Conservation (phyloP, 1,139 yeast genomes). For the Suhomyces ambrosiae region DNA sequence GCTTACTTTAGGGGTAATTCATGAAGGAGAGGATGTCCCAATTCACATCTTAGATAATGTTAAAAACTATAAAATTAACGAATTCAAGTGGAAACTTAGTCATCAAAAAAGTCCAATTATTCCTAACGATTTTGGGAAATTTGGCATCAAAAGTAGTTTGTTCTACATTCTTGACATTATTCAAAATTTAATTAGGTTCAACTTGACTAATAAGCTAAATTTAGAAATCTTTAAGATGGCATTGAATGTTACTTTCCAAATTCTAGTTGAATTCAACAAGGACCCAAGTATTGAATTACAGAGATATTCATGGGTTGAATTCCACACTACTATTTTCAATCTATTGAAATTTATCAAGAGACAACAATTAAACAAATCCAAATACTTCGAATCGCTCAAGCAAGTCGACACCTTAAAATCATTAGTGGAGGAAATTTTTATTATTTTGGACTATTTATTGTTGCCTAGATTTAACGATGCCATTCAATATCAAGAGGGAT, state of each 20-base stretch:
- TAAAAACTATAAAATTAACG: conserved; percentile 32
- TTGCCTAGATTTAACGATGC: conserved; percentile 17
- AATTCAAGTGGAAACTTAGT: conserved; percentile 44
- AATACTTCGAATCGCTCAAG: conserved; percentile 19
- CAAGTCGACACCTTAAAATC: conserved; percentile 19
- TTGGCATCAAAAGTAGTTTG: conserved; percentile 32
- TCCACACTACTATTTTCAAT: conserved; percentile 29
- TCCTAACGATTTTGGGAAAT: conserved; percentile 27
- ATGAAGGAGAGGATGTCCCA: conserved; percentile 5
- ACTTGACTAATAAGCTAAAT: conserved; percentile 39
- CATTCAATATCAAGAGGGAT: conserved; percentile 17
- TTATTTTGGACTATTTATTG: conserved; percentile 26
- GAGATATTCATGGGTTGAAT: conserved; percentile 33
- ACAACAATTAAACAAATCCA: conserved; percentile 21
- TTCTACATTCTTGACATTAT: conserved; percentile 43
- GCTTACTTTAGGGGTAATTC: conserved; percentile 4
- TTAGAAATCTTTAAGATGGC: conserved; percentile 33
- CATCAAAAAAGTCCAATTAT: conserved; percentile 43
- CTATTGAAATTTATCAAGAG: conserved; percentile 31
- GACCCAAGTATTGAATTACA: conserved; percentile 12
- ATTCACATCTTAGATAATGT: conserved; percentile 18
- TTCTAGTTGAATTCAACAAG: conserved; percentile 18
- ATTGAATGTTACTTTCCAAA: conserved; percentile 26
- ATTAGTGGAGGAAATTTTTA: conserved; percentile 31
- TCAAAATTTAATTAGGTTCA: conserved; percentile 41